Evolutionary conservation across 2,329 filamentous ascomycete species (phyloP).

Genomic region (Rhynchosporium secalis): DNA sequence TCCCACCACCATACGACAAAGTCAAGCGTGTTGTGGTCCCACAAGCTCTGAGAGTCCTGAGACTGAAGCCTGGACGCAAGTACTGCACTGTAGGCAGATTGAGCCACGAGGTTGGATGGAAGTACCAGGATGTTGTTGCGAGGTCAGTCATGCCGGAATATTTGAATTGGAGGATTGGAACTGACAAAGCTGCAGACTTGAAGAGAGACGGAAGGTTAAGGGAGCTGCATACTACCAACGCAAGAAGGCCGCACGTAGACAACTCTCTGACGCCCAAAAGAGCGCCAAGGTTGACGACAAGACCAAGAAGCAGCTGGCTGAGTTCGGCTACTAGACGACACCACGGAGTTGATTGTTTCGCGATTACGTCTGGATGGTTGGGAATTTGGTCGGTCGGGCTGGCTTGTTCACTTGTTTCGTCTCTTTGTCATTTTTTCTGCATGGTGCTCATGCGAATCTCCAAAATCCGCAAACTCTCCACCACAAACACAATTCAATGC

Average conservation of each 20-base stretch:
- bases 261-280: slow-evolving; percentile 91
- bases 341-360: slow-evolving; percentile 34
- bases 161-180: slow-evolving; percentile 15
- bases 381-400: slow-evolving; percentile 25
- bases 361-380: slow-evolving; percentile 29
- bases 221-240: slow-evolving; percentile 98
- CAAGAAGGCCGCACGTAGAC: slow-evolving; percentile 95
- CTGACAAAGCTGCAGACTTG: slow-evolving; percentile 64
- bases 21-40: slow-evolving; percentile 99
- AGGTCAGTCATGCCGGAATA: slow-evolving; percentile 64
- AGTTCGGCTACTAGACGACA: slow-evolving; percentile 79
- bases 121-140: slow-evolving; percentile 99
- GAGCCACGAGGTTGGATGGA: slow-evolving; percentile 99
- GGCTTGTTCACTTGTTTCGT: slow-evolving; percentile 28
- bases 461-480: slow-evolving; percentile 6
- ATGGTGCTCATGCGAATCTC: background rate
- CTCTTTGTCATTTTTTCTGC: slow-evolving; percentile 17
- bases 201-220: slow-evolving; percentile 99
- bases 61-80: slow-evolving; percentile 98
- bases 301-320: slow-evolving; percentile 83
- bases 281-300: slow-evolving; percentile 82
- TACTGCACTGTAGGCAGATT: slow-evolving; percentile 99
- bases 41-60: slow-evolving; percentile 93
- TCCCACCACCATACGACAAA: slow-evolving; percentile 98
- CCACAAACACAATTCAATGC: slow-evolving; percentile 35